Conservation (phyloP, 2,329 filamentous ascomycete species). For the Colletotrichum spinosum region DNA sequence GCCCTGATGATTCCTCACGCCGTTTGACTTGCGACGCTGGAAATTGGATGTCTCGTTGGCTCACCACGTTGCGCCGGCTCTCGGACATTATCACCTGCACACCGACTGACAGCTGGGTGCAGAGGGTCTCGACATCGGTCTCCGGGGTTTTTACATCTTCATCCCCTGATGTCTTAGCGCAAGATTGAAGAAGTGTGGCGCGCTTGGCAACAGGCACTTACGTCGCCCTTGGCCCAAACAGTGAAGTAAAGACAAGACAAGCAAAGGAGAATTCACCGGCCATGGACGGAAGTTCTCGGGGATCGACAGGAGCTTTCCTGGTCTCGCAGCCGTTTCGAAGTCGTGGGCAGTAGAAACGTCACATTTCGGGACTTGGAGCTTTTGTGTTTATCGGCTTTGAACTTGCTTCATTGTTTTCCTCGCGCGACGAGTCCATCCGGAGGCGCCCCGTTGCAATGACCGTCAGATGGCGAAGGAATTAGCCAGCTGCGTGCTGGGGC, state of each 20-base stretch:
- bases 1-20: background rate
- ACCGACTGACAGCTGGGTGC: background rate
- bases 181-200: background rate
- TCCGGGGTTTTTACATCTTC: slow-evolving; percentile 6
- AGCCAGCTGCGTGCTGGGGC: background rate
- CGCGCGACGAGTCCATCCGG: slow-evolving; percentile 2
- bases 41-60: background rate
- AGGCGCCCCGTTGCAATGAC: slow-evolving; percentile 21
- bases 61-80: too few species aligned
- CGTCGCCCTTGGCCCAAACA: slow-evolving; percentile 3
- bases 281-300: background rate
- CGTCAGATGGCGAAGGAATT: background rate
- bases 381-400: background rate
- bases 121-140: background rate
- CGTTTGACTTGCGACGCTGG: background rate
- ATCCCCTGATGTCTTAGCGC: background rate
- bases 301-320: slow-evolving; percentile 15
- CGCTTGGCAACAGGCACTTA: background rate
- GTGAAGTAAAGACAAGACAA: slow-evolving; percentile 2
- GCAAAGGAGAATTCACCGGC: background rate
- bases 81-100: background rate
- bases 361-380: slow-evolving; percentile 1
- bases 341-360: background rate
- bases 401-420: background rate
- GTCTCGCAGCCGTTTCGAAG: background rate